Conservation (phyloP, 768 basidiomycete species). For the Serpula lacrymans region DNA sequence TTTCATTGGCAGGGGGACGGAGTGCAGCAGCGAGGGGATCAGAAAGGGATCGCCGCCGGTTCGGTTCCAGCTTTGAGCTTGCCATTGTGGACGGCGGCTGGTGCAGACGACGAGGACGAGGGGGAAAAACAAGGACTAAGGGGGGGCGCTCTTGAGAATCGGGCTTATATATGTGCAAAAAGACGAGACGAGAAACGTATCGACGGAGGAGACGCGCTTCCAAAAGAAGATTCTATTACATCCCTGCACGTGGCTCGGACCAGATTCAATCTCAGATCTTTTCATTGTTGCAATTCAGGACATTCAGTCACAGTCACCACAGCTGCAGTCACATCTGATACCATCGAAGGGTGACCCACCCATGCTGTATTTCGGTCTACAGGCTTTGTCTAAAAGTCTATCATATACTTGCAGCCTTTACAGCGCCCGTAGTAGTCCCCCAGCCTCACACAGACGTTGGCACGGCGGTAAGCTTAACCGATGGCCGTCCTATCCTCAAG, state of each 20-base stretch:
- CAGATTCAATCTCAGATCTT: constrained; percentile 1
- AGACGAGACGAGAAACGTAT: constrained; percentile 10
- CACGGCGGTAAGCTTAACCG: no score
- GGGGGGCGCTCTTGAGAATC: constrained; percentile 11
- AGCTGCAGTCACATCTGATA: no score
- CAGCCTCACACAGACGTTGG: no score
- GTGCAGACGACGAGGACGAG: constrained; percentile 2
- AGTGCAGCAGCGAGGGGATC: constrained; percentile 71
- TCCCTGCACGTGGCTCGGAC: no score
- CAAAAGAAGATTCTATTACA: constrained; percentile 17
- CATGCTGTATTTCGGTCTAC: no score
- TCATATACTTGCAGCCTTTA: no score
- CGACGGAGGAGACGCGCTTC: constrained; percentile 22
- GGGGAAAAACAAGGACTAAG: constrained; percentile 2
- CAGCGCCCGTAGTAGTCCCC: no score
- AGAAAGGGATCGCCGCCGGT: constrained; percentile 45
- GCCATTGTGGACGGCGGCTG: constrained; percentile 10
- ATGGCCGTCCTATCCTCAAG: no score
- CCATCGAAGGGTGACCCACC: no score
- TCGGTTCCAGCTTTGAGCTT: constrained; percentile 29
- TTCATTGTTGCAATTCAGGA: no score
- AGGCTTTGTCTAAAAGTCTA: no score
- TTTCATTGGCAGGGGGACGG: constrained; percentile 70
- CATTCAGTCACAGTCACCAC: no score
- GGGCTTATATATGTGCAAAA: constrained; percentile 11